phyloP scores from a whole-genome alignment of 1,284 basidiomycete species.

The Malassezia restricta region DNA sequence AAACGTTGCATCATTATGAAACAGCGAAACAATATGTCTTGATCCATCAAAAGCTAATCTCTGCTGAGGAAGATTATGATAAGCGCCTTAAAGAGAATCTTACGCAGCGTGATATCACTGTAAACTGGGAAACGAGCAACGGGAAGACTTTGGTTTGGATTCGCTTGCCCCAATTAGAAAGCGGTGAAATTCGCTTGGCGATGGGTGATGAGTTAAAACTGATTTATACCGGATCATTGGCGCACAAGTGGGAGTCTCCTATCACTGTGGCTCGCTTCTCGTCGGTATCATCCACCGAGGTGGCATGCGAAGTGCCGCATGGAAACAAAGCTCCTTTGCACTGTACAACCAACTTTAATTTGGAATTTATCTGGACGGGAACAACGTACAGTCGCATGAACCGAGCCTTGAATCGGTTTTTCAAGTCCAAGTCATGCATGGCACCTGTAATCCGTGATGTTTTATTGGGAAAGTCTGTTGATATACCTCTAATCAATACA shows the following conservation, averaged over 20 bases:
- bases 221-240: constrained; percentile 74
- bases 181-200: constrained; percentile 88
- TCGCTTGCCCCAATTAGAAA: constrained; percentile 85
- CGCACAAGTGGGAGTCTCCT: constrained; percentile 74
- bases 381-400: constrained; percentile 99
- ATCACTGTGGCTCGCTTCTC: constrained; percentile 60
- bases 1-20: constrained; percentile 71
- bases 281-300: constrained; percentile 89
- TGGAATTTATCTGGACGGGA: constrained; percentile 98
- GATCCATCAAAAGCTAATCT: constrained; percentile 94
- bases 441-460: constrained; percentile 15
- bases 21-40: constrained; percentile 99
- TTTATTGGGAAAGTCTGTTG: background rate
- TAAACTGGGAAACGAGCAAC: constrained; percentile 79
- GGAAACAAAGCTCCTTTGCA: constrained; percentile 90
- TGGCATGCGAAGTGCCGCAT: constrained; percentile 78
- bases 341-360: constrained; percentile 54
- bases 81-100: constrained; percentile 94
- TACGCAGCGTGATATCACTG: constrained; percentile 87
- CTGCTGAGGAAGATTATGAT: constrained; percentile 99
- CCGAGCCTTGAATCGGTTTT: constrained; percentile 97
- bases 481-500: background rate
- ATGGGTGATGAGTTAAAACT: constrained; percentile 86
- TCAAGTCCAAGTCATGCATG: constrained; percentile 53
- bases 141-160: constrained; percentile 98